Evolutionary conservation across 1,284 basidiomycete species (phyloP).

Genomic region (Leccinum subrobustum): DNA sequence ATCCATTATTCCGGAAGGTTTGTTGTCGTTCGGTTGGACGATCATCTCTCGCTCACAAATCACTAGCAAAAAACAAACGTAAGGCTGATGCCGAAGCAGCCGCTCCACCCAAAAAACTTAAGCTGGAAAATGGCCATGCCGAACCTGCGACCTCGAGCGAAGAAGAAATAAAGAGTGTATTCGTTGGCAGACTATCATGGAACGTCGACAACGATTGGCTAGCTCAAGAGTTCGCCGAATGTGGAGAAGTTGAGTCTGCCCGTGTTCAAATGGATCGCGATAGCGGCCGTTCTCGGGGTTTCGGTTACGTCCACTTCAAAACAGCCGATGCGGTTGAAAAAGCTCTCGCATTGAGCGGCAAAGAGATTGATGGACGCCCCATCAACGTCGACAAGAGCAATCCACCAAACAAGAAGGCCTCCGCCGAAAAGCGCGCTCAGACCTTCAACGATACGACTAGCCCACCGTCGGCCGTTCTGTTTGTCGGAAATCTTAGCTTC

Average conservation of each 20-base stretch:
- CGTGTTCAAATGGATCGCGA: conserved; percentile 92
- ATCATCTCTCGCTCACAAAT: conserved; percentile 19
- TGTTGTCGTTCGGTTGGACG: conserved; percentile 24
- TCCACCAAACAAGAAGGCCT: conserved; percentile 53
- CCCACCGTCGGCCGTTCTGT: conserved; percentile 77
- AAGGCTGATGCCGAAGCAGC: conserved; percentile 74
- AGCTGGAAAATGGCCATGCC: conserved; percentile 60
- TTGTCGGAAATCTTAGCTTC: conserved; percentile 91
- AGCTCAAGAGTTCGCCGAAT: conserved; percentile 85
- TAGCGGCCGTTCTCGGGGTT: conserved; percentile 85
- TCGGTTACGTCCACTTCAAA: conserved; percentile 95
- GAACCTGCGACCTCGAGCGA: conserved; percentile 45
- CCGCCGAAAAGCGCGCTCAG: conserved; percentile 71
- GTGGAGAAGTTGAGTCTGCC: conserved; percentile 86
- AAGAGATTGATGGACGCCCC: conserved; percentile 90
- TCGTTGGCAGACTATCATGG: conserved; percentile 95
- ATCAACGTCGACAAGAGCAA: conserved; percentile 86
- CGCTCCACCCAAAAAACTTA: conserved; percentile 80
- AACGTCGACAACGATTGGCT: conserved; percentile 98
- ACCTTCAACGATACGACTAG: conserved; percentile 74
- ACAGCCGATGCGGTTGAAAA: conserved; percentile 73
- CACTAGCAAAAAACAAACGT: conserved; percentile 60
- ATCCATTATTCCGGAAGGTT: conserved; percentile 9
- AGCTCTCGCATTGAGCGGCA: conserved; percentile 74
- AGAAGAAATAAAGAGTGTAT: conserved; percentile 75